Conservation (phyloP, 2,329 filamentous ascomycete species). For the Alternaria conjuncta region DNA sequence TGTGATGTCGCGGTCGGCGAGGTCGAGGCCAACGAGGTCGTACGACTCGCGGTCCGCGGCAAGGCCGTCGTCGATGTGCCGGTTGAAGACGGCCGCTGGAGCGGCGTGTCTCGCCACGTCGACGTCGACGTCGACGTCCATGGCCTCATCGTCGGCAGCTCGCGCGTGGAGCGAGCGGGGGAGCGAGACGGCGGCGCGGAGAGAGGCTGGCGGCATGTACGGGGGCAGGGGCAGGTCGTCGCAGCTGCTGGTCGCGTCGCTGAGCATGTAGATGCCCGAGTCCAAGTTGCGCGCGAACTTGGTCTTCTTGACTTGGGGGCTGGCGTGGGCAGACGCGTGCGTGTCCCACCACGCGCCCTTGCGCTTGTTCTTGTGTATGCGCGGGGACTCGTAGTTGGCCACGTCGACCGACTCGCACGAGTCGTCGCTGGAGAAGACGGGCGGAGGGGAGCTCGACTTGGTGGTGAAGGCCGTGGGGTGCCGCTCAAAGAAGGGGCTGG, state of each 20-base stretch:
- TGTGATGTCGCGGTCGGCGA: slow-evolving; percentile 32
- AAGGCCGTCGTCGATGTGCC: slow-evolving; percentile 18
- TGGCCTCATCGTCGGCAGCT: neutral
- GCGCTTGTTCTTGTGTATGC: slow-evolving; percentile 42
- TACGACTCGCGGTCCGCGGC: slow-evolving; percentile 25
- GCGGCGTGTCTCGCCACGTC: neutral
- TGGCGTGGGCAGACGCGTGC: slow-evolving; percentile 19
- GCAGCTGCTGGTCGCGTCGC: slow-evolving; percentile 31
- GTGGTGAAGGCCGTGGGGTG: slow-evolving; percentile 24
- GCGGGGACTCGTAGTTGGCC: slow-evolving; percentile 41
- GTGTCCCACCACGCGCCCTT: slow-evolving; percentile 42
- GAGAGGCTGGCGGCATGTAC: slow-evolving; percentile 19
- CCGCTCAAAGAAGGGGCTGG: slow-evolving; percentile 33
- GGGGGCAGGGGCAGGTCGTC: slow-evolving; percentile 14
- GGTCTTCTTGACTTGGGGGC: slow-evolving; percentile 31
- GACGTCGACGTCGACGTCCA: neutral
- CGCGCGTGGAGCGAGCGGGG: neutral
- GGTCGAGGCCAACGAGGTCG: slow-evolving; percentile 15
- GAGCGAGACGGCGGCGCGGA: neutral
- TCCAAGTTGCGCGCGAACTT: slow-evolving; percentile 41
- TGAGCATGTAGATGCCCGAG: slow-evolving; percentile 41
- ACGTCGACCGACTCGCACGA: slow-evolving; percentile 37
- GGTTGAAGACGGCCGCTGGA: slow-evolving; percentile 16
- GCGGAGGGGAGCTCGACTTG: slow-evolving; percentile 42
- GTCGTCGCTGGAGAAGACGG: slow-evolving; percentile 44